These are phyloP conservation scores for Ramularia endophylla DNA, from an alignment of 2,329 filamentous ascomycete species.

Conservation along the genomic window DNA sequence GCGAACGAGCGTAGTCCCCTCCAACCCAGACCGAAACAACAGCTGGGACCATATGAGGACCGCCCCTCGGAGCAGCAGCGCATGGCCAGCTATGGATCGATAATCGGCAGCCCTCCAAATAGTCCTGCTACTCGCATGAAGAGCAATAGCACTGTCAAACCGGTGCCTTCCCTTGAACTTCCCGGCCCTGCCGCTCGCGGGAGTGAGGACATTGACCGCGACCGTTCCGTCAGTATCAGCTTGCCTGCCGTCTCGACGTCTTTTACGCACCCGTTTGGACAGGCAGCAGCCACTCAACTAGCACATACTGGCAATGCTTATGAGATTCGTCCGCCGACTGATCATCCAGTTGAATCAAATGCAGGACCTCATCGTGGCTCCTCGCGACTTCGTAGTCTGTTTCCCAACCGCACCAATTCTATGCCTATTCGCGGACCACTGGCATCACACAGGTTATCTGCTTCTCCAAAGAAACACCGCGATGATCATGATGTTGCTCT, in stretches of 20 bases:
- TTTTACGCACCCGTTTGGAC: slow-evolving; percentile 1
- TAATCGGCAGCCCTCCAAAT: slow-evolving; percentile 50
- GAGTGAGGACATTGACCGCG: slow-evolving; percentile 7
- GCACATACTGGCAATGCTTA: slow-evolving; percentile 24
- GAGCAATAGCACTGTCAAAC: slow-evolving; percentile 12
- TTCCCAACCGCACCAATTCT: slow-evolving; percentile 38
- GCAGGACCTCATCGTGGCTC: slow-evolving; percentile 18
- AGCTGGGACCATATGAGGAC: slow-evolving; percentile 7
- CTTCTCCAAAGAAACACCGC: slow-evolving; percentile 29
- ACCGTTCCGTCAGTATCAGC: slow-evolving; percentile 7
- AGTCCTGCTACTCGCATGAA: slow-evolving; percentile 7
- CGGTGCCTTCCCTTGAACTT: slow-evolving; percentile 50
- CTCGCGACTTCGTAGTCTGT: slow-evolving; percentile 15
- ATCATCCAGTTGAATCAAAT: slow-evolving; percentile 3
- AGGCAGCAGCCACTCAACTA: slow-evolving; percentile 17
- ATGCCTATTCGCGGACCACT: slow-evolving; percentile 26
- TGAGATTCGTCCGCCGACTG: slow-evolving; percentile 14
- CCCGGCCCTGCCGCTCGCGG: slow-evolving; percentile 52
- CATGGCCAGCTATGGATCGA: slow-evolving; percentile 57
- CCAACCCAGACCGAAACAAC: slow-evolving; percentile 5
- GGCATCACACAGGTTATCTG: slow-evolving; percentile 22
- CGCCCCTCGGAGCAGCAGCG: slow-evolving; percentile 10
- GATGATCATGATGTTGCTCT: slow-evolving; percentile 41
- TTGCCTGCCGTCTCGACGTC: slow-evolving; percentile 8
- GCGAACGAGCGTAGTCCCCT: slow-evolving; percentile 28